These are phyloP conservation scores for Knoxia roxburghii DNA, from an alignment of 257 asterid species.

Conservation along the genomic window DNA sequence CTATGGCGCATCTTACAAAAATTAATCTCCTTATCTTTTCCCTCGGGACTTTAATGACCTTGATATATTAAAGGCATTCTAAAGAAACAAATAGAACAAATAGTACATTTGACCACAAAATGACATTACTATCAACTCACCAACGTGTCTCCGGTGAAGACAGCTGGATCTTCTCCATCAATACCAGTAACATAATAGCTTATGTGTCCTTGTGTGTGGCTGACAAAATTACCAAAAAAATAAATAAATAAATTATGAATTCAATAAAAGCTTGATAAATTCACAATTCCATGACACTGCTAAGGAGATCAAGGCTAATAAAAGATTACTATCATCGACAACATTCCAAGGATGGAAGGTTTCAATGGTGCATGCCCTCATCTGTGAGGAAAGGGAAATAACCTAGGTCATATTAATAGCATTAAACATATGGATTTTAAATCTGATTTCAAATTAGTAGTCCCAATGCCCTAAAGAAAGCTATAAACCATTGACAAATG, in stretches of 20 bases:
- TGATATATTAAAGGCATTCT: neutral
- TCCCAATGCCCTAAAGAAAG: neutral
- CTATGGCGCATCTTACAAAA: neutral
- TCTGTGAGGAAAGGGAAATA: neutral
- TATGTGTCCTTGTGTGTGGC: constrained; percentile 93
- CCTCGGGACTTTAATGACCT: neutral
- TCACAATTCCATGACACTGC: neutral
- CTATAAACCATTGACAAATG: neutral
- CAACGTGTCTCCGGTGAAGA: constrained; percentile 95
- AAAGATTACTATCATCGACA: neutral
- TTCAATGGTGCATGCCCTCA: neutral
- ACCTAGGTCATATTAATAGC: neutral
- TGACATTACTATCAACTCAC: constrained; percentile 32
- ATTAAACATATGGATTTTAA: neutral
- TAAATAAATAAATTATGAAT: neutral
- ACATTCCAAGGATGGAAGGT: neutral
- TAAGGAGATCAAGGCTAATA: neutral
- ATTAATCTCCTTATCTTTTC: neutral
- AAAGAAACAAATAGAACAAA: neutral
- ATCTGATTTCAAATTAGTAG: neutral
- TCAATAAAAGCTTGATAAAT: neutral
- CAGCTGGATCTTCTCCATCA: constrained; percentile 79
- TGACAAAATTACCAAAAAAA: constrained; percentile 24
- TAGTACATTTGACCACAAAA: neutral
- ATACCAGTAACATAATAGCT: constrained; percentile 82